Conservation (phyloP, 2,329 filamentous ascomycete species). For the Aureobasidium pullulans region DNA sequence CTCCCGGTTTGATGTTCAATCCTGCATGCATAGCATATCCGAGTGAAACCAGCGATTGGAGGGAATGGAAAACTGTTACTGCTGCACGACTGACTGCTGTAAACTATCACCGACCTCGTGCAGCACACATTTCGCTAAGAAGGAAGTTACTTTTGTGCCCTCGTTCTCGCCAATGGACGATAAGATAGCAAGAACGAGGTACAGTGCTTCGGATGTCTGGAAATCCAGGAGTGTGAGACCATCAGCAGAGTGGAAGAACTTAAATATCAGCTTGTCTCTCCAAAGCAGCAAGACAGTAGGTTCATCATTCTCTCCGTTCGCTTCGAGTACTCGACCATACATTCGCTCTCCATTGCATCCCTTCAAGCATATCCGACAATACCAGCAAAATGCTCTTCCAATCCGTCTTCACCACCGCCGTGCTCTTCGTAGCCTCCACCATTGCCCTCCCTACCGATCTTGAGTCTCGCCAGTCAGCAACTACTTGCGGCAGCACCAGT, state of each 20-base stretch:
- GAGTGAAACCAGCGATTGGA: not conserved
- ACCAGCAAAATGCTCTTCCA: constrained; percentile 22
- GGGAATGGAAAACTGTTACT: not conserved
- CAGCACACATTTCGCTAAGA: not conserved
- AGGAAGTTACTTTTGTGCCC: not conserved
- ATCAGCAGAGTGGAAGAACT: not conserved
- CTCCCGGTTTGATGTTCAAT: not conserved
- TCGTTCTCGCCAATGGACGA: not conserved
- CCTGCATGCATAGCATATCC: not conserved
- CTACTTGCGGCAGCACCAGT: constrained; percentile 47
- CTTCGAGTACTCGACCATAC: not conserved
- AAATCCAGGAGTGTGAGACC: not conserved
- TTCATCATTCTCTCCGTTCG: not conserved
- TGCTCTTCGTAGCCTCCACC: constrained; percentile 22
- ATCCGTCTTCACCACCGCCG: constrained; percentile 22
- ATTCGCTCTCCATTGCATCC: not conserved
- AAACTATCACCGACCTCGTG: not conserved
- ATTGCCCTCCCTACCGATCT: constrained; percentile 20
- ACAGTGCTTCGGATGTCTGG: not conserved
- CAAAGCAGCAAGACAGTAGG: not conserved
- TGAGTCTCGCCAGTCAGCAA: constrained; percentile 37
- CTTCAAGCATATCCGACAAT: not conserved
- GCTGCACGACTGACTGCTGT: not conserved
- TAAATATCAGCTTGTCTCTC: constrained; percentile 6
- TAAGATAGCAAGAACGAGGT: constrained; percentile 1